Conservation (phyloP, 805 yeast species). For the Ogataea pilisensis region DNA sequence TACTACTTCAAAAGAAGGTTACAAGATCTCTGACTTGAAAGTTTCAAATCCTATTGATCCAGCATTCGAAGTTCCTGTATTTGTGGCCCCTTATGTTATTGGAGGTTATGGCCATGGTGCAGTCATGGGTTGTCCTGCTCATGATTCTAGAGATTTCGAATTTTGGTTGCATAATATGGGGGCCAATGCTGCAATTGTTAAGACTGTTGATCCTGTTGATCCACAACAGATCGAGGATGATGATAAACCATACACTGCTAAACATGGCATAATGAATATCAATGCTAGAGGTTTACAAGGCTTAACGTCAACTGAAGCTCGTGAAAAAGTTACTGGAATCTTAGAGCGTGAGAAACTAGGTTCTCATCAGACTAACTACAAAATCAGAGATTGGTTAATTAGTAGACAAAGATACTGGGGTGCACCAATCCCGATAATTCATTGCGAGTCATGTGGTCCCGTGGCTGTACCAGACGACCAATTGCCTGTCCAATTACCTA, state of each 20-base stretch:
- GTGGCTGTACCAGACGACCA: constrained; percentile 90
- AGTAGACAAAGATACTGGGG: constrained; percentile 98
- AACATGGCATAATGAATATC: constrained; percentile 45
- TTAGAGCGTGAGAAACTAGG: constrained; percentile 37
- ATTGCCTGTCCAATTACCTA: constrained; percentile 79
- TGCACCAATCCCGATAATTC: constrained; percentile 93
- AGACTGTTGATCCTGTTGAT: constrained; percentile 43
- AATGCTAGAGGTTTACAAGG: constrained; percentile 52
- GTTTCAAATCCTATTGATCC: constrained; percentile 59
- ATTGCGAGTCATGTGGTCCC: constrained; percentile 80
- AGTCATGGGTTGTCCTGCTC: constrained; percentile 98
- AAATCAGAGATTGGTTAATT: constrained; percentile 89
- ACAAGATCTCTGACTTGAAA: constrained; percentile 37
- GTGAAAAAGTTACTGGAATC: constrained; percentile 33
- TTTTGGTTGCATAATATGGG: constrained; percentile 74
- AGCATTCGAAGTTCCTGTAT: constrained; percentile 57
- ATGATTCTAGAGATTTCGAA: constrained; percentile 76
- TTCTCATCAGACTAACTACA: constrained; percentile 44
- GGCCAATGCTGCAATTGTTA: constrained; percentile 31
- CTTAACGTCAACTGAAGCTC: constrained; percentile 46
- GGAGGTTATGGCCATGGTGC: constrained; percentile 86
- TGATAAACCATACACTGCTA: constrained; percentile 33
- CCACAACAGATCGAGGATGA: constrained; percentile 10
- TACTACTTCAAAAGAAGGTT: constrained; percentile 54
- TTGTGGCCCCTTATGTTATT: constrained; percentile 86